Percentiles rank a stretch among this genome's conserved stretches.
phyloP scores from a whole-genome alignment of 768 basidiomycete species.

The Amanita rubescens region DNA sequence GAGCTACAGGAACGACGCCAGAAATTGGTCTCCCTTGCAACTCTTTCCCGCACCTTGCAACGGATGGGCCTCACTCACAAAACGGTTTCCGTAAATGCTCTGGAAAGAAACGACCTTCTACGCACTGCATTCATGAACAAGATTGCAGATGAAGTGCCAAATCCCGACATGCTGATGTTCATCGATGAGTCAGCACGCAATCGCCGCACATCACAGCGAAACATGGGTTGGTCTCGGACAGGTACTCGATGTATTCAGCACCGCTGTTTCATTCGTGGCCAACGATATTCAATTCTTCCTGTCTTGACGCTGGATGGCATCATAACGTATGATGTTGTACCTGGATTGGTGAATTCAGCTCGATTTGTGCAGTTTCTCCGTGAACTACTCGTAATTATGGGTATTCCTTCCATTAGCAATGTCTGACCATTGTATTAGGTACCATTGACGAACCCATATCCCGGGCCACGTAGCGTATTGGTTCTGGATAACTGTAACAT shows the following conservation, averaged over 20 bases:
- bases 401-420: no score
- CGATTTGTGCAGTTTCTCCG: conserved; percentile 19
- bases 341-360: conserved; percentile 21
- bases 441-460: no score
- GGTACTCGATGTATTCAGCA: neutral
- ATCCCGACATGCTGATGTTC: conserved; percentile 11
- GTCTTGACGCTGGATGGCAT: conserved; percentile 26
- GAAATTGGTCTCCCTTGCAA: no score
- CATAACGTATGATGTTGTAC: conserved; percentile 17
- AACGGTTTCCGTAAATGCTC: no score
- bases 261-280: conserved; percentile 15
- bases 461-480: no score
- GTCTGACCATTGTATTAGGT: no score
- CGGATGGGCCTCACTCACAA: no score
- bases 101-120: conserved; percentile 17
- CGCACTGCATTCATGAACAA: conserved; percentile 17
- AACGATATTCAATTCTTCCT: conserved; percentile 17
- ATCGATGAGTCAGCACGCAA: conserved; percentile 14
- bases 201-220: neutral
- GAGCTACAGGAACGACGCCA: no score
- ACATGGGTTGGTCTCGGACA: neutral
- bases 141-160: conserved; percentile 14
- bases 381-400: conserved; percentile 19
- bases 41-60: no score
- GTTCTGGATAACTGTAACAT: no score